A percentile compares a stretch with the other conserved stretches of the same genome.
Evolutionary conservation across 495 filamentous ascomycete species (phyloP).

Genomic region (Cudoniella acicularis): DNA sequence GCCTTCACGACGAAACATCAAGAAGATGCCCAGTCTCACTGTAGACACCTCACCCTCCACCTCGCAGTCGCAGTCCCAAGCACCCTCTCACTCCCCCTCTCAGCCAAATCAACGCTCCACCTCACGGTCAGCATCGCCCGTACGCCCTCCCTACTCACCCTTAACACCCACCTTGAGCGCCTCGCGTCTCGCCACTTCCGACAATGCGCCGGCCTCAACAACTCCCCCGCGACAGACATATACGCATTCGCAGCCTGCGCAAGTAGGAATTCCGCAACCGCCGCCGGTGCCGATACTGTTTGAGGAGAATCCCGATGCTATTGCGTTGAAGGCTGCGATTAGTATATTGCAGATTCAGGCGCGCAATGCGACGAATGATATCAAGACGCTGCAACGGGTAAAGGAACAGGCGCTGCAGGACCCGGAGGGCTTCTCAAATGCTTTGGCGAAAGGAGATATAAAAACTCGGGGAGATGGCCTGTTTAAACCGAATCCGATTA

Average conservation of each 20-base stretch:
- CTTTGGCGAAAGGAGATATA: conserved; percentile 54
- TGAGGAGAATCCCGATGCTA: conserved; percentile 76
- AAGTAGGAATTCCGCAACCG: conserved; percentile 43
- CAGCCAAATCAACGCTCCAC: not conserved
- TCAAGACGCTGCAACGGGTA: conserved; percentile 57
- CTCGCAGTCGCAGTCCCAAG: not conserved
- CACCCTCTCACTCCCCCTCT: conserved; percentile 7
- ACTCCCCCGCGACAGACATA: conserved; percentile 11
- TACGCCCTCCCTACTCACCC: conserved; percentile 20
- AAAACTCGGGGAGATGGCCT: conserved; percentile 26
- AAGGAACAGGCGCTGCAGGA: conserved; percentile 62
- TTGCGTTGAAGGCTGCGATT: conserved; percentile 76
- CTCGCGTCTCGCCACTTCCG: conserved; percentile 17
- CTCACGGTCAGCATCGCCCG: conserved; percentile 14
- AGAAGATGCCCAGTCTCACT: conserved; percentile 16
- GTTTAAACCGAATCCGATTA: conserved; percentile 26
- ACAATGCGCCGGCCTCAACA: not conserved
- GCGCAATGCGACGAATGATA: conserved; percentile 67
- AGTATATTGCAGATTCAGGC: conserved; percentile 80
- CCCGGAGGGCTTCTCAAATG: conserved; percentile 63
- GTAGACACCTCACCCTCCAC: conserved; percentile 10
- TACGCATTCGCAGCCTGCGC: conserved; percentile 39
- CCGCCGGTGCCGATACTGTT: conserved; percentile 65
- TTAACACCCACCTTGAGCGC: conserved; percentile 20
- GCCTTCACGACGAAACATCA: not conserved